phyloP scores from a whole-genome alignment of 176 grass and related monocot species.

The Puya raimondii region DNA sequence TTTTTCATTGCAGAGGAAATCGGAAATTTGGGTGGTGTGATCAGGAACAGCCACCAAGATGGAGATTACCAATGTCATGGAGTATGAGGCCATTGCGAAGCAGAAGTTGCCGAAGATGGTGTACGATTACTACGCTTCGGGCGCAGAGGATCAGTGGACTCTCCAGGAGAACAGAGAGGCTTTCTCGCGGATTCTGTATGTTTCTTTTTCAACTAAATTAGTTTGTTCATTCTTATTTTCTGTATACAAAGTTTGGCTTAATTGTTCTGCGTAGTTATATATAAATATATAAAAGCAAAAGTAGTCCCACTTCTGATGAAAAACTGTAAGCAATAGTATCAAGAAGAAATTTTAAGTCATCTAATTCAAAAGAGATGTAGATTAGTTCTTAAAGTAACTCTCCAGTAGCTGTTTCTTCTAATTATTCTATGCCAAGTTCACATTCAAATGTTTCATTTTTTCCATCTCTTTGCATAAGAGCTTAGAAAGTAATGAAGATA shows the following conservation, averaged over 20 bases:
- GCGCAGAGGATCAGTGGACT: conserved; percentile 23
- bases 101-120: conserved; percentile 29
- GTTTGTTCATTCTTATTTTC: not conserved
- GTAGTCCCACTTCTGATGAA: too few species aligned
- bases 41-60: not conserved
- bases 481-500: too few species aligned
- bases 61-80: conserved; percentile 29
- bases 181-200: conserved; percentile 19
- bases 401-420: too few species aligned
- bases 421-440: too few species aligned
- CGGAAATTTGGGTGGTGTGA: not conserved
- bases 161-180: conserved; percentile 24
- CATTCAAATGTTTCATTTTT: too few species aligned
- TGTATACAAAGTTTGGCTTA: not conserved
- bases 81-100: conserved; percentile 24
- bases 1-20: not conserved
- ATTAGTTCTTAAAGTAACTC: too few species aligned
- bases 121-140: conserved; percentile 26
- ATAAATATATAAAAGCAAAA: not conserved
- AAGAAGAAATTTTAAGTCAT: too few species aligned
- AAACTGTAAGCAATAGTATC: too few species aligned
- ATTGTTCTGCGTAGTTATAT: not conserved
- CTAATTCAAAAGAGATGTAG: too few species aligned
- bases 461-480: too few species aligned
- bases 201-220: not conserved